Evolutionary conservation across 2,329 filamentous ascomycete genomes (phyloP).

Genomic region (Ophiobolus disseminans): DNA sequence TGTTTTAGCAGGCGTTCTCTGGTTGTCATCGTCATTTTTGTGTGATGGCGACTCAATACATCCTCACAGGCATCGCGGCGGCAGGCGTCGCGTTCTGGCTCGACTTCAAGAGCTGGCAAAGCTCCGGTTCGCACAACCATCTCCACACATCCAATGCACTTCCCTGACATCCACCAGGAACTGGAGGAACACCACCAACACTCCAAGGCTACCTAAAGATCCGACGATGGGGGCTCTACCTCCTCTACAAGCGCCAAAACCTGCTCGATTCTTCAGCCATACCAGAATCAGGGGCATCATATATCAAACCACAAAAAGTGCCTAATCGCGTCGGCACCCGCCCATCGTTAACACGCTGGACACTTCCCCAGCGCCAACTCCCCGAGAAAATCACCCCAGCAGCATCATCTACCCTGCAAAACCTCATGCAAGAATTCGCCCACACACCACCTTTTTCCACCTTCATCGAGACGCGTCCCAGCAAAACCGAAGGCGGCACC

Average conservation of each 20-base stretch:
- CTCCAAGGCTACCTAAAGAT: constrained; percentile 40
- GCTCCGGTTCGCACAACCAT: constrained; percentile 15
- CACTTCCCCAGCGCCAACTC: constrained; percentile 39
- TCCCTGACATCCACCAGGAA: constrained; percentile 27
- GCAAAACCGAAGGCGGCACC: constrained; percentile 43
- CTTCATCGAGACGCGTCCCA: constrained; percentile 29
- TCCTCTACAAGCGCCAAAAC: constrained; percentile 34
- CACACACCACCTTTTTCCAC: constrained; percentile 20
- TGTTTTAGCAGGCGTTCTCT: not conserved
- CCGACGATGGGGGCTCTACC: constrained; percentile 36
- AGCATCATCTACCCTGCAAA: constrained; percentile 23
- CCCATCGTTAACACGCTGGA: constrained; percentile 37
- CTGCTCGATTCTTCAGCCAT: constrained; percentile 34
- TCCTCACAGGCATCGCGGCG: constrained; percentile 19
- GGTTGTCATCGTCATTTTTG: not conserved
- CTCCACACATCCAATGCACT: not conserved
- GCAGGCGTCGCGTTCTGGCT: constrained; percentile 24
- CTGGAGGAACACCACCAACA: constrained; percentile 41
- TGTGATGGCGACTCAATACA: constrained; percentile 12
- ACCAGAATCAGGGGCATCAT: constrained; percentile 28
- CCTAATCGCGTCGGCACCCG: constrained; percentile 26
- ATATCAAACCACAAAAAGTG: constrained; percentile 30
- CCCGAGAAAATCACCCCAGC: constrained; percentile 27
- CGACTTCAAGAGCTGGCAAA: constrained; percentile 35
- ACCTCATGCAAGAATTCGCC: constrained; percentile 33